A percentile compares a stretch with the other conserved stretches of the same genome.
phyloP scores from a whole-genome alignment of 371 early-diverging fungal genomes.

The Zopfochytrium polystomum region DNA sequence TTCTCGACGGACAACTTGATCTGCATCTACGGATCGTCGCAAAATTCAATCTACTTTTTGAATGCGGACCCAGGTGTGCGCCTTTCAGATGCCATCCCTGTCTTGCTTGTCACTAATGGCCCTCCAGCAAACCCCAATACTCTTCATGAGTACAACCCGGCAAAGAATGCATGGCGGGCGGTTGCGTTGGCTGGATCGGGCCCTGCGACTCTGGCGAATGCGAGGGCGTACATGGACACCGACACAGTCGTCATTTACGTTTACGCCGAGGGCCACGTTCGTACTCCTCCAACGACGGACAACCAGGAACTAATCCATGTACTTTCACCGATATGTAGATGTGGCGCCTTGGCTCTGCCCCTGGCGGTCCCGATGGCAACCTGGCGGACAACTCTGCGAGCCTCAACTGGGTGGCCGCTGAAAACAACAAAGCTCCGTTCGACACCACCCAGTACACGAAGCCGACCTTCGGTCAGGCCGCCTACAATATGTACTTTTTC shows the following conservation, averaged over 20 bases:
- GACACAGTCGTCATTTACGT: constrained; percentile 22
- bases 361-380: constrained; percentile 4
- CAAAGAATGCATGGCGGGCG: constrained; percentile 2
- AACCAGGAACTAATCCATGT: too few species aligned
- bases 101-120: neutral
- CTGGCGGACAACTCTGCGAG: neutral
- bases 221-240: constrained; percentile 11
- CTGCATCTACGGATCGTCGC: constrained; percentile 5
- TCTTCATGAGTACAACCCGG: constrained; percentile 7
- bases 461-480: constrained; percentile 15
- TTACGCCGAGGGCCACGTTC: too few species aligned
- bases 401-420: constrained; percentile 10
- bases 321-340: constrained; percentile 5
- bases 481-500: constrained; percentile 21
- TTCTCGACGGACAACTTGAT: constrained; percentile 14
- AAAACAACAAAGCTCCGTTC: constrained; percentile 3
- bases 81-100: neutral
- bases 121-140: constrained; percentile 2
- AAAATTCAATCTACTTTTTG: constrained; percentile 13
- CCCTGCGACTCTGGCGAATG: constrained; percentile 2
- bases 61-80: constrained; percentile 20
- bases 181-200: constrained; percentile 3
- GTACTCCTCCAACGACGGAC: too few species aligned
- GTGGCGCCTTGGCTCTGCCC: constrained; percentile 18
- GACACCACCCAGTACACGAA: constrained; percentile 1